A percentile compares a stretch with the other conserved stretches of the same genome.
Evolutionary conservation across 495 filamentous ascomycete genomes (phyloP).

Genomic region (Cryomyces minteri): DNA sequence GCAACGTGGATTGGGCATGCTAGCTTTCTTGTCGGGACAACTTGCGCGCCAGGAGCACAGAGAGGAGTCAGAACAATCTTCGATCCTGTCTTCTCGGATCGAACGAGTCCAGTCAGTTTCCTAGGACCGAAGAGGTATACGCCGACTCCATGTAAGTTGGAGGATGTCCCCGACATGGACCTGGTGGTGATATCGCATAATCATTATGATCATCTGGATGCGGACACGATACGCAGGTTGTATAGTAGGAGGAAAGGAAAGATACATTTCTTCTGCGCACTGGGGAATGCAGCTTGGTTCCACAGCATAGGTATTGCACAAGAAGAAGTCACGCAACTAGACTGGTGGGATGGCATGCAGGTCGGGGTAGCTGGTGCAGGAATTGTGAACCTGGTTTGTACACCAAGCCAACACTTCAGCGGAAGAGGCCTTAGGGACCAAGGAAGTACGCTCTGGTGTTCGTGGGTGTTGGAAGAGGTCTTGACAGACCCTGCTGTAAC

Average conservation of each 20-base stretch:
- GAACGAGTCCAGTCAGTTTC: slow-evolving; percentile 27
- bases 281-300: slow-evolving; percentile 23
- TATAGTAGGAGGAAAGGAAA: slow-evolving; percentile 14
- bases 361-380: slow-evolving; percentile 9
- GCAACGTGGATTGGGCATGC: slow-evolving; percentile 38
- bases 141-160: slow-evolving; percentile 27
- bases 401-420: slow-evolving; percentile 29
- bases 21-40: slow-evolving; percentile 25
- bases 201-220: slow-evolving; percentile 35
- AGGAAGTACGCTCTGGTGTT: slow-evolving; percentile 29
- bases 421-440: slow-evolving; percentile 17
- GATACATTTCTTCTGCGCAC: slow-evolving; percentile 25
- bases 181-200: slow-evolving; percentile 31
- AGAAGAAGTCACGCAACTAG: slow-evolving; percentile 27
- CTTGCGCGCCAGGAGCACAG: slow-evolving; percentile 6
- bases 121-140: slow-evolving; percentile 31
- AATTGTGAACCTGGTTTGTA: slow-evolving; percentile 18
- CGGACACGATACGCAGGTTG: slow-evolving; percentile 20
- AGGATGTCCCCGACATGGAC: slow-evolving; percentile 30
- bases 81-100: slow-evolving; percentile 35
- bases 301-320: slow-evolving; percentile 20
- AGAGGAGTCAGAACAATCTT: slow-evolving; percentile 25
- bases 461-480: slow-evolving; percentile 27
- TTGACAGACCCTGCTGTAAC: no score
- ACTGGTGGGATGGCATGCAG: slow-evolving; percentile 32